Conservation (phyloP, 768 basidiomycete genomes). For the Lyophyllum semitale region DNA sequence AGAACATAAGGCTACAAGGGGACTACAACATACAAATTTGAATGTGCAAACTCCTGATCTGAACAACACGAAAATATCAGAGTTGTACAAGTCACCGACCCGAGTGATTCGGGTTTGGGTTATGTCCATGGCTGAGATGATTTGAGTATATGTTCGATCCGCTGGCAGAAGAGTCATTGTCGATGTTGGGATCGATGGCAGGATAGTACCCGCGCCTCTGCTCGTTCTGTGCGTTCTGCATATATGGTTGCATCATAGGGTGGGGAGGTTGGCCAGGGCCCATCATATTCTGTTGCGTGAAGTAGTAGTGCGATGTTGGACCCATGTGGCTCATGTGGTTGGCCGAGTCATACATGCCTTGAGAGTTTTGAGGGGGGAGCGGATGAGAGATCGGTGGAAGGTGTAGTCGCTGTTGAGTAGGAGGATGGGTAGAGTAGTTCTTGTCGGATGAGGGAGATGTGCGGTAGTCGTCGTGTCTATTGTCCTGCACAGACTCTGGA, state of each 20-base stretch:
- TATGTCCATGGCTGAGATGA: background rate
- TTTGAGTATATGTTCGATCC: slow-evolving; percentile 2
- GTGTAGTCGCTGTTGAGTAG: slow-evolving; percentile 23
- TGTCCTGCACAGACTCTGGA: slow-evolving; percentile 5
- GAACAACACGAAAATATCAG: background rate
- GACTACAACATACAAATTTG: no score
- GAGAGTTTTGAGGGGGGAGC: slow-evolving; percentile 20
- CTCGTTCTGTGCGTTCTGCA: slow-evolving; percentile 16
- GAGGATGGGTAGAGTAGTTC: slow-evolving; percentile 16
- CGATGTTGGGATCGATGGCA: slow-evolving; percentile 38
- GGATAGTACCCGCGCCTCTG: slow-evolving; percentile 33
- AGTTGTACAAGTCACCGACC: slow-evolving; percentile 4
- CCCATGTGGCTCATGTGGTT: slow-evolving; percentile 15
- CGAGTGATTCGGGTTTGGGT: slow-evolving; percentile 1
- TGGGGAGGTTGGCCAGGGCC: slow-evolving; percentile 24
- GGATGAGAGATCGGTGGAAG: slow-evolving; percentile 23
- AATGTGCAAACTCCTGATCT: slow-evolving; percentile 10
- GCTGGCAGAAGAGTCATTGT: slow-evolving; percentile 14
- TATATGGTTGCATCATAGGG: slow-evolving; percentile 20
- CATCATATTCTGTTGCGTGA: slow-evolving; percentile 17
- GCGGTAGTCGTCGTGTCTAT: slow-evolving; percentile 1
- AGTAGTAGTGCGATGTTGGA: slow-evolving; percentile 18
- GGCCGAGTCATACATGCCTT: slow-evolving; percentile 13
- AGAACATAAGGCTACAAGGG: slow-evolving; percentile 12
- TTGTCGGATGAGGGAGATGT: slow-evolving; percentile 9